Base-by-base conservation (phyloP, 1,284 basidiomycete genomes). In the Trametes hirsuta region DNA sequence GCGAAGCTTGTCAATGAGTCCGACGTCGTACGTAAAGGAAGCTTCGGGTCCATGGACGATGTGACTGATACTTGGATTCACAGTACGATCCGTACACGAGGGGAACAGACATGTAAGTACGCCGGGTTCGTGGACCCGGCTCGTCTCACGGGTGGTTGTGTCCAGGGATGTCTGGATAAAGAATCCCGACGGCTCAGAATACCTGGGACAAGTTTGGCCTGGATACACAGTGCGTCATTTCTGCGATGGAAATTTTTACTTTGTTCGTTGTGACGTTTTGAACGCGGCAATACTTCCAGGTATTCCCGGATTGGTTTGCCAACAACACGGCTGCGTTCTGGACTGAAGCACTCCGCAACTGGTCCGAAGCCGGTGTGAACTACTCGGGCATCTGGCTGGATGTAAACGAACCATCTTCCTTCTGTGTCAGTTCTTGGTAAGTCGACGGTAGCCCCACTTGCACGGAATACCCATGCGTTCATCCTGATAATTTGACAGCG, bases 321-420 rank as follows among this genome's bases (percentile, higher is more conserved):
- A 74, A 81, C 15, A 82, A 84, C 52, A 81, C 85, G 0, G 79
- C 82, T 40, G 52, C 49, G 25, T 69, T 63, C 54, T 72, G 72
- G 71, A 68, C 71, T 6, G 72, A 72, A 53, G 68, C 68, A 18
- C 61, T 74, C 21, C 49, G 55, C 44, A 90, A 90, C 69, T 90
- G 86, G 85, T 81, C 77, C 22, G 66, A 75, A 15, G 67, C 75
- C 6, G 86, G 85, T 3, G 79, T 90, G 22, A 77, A 82, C 42
- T 87, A 84, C 68, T 84, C 84, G 25, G 88, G 88, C 8, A 83
- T 91, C 52, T 92, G 90, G 90, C 77, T 91, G 0, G 90, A 92
- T 71, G 90, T 91, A 86, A 89, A 90, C 54, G 87, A 90, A 66
- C 77, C 80, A 14, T 83, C 81, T 47, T 87, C 85, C 2, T 89